These are phyloP conservation scores for Puccinia horiana DNA, from an alignment of 1,284 basidiomycete genomes.

Conservation along the genomic window DNA sequence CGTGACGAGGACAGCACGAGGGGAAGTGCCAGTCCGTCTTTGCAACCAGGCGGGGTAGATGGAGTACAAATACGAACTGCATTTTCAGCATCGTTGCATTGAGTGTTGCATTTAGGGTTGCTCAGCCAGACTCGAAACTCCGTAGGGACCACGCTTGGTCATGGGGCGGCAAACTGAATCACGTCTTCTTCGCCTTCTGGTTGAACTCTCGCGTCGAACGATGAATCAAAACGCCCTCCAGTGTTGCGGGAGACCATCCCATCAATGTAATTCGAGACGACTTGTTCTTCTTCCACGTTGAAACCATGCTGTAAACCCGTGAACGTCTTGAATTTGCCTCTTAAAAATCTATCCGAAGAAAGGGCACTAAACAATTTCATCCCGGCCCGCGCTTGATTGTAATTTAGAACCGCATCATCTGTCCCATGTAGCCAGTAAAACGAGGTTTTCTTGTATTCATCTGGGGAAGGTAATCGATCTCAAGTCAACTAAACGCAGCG, in stretches of 20 bases:
- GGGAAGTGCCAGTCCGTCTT: too few relatives aligned
- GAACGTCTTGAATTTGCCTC: conserved; percentile 38
- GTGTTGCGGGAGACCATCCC: conserved; percentile 16
- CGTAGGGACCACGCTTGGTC: not conserved
- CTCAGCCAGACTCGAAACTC: too few relatives aligned
- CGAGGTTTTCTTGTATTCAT: conserved; percentile 7
- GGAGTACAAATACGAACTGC: too few relatives aligned
- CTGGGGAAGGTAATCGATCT: not conserved
- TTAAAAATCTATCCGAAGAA: conserved; percentile 11
- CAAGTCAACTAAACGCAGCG: conserved; percentile 26
- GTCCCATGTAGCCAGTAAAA: conserved; percentile 30
- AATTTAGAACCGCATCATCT: conserved; percentile 24
- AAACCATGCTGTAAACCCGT: conserved; percentile 22
- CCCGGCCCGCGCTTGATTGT: conserved; percentile 18
- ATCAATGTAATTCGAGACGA: conserved; percentile 33
- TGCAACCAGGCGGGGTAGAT: too few relatives aligned
- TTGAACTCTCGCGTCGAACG: conserved; percentile 20
- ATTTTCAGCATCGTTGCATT: too few relatives aligned
- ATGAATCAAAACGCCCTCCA: conserved; percentile 29
- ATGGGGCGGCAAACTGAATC: not conserved
- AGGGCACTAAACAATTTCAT: conserved; percentile 30
- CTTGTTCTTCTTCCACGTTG: conserved; percentile 16
- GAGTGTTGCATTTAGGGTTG: too few relatives aligned
- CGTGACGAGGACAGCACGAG: too few relatives aligned
- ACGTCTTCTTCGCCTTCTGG: conserved; percentile 23